A percentile compares a stretch with the other conserved stretches of the same genome.
These are phyloP conservation scores for Wickerhamomyces sp. DNA, from an alignment of 1,139 yeast species.

Conservation along the genomic window DNA sequence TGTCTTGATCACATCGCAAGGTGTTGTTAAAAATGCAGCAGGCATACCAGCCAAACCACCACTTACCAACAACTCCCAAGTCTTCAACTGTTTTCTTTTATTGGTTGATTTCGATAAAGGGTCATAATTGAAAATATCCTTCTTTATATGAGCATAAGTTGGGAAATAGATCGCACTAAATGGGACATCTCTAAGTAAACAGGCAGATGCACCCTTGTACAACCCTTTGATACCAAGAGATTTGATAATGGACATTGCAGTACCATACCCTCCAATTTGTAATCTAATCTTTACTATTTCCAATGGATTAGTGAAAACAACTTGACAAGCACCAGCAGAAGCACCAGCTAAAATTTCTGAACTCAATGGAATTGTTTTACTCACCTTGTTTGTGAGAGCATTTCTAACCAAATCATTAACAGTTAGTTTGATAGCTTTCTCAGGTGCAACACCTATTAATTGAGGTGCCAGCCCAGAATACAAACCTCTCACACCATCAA, in stretches of 20 bases:
- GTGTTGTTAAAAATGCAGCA: slow-evolving; percentile 93
- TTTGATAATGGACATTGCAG: slow-evolving; percentile 71
- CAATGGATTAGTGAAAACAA: slow-evolving; percentile 89
- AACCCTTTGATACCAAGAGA: slow-evolving; percentile 81
- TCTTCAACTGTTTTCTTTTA: slow-evolving; percentile 49
- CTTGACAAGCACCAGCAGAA: slow-evolving; percentile 95
- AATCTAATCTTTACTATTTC: slow-evolving; percentile 94
- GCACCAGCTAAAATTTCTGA: slow-evolving; percentile 89
- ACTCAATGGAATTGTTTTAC: slow-evolving; percentile 55
- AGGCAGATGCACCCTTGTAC: slow-evolving; percentile 89
- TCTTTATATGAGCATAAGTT: slow-evolving; percentile 88
- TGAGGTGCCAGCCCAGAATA: slow-evolving; percentile 95
- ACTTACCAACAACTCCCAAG: slow-evolving; percentile 78
- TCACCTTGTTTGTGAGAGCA: slow-evolving; percentile 54
- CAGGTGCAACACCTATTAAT: slow-evolving; percentile 96
- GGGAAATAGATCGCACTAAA: slow-evolving; percentile 98
- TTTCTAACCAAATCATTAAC: slow-evolving; percentile 87
- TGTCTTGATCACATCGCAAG: slow-evolving; percentile 94
- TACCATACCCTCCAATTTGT: slow-evolving; percentile 82
- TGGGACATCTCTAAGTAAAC: slow-evolving; percentile 92
- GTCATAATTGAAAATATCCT: slow-evolving; percentile 76
- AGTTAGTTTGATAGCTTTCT: slow-evolving; percentile 93
- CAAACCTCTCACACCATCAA: slow-evolving; percentile 84
- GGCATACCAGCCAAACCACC: slow-evolving; percentile 99
- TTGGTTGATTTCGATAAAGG: slow-evolving; percentile 39